phyloP scores from a whole-genome alignment of 2,329 filamentous ascomycete genomes.

The Fusarium sp. region DNA sequence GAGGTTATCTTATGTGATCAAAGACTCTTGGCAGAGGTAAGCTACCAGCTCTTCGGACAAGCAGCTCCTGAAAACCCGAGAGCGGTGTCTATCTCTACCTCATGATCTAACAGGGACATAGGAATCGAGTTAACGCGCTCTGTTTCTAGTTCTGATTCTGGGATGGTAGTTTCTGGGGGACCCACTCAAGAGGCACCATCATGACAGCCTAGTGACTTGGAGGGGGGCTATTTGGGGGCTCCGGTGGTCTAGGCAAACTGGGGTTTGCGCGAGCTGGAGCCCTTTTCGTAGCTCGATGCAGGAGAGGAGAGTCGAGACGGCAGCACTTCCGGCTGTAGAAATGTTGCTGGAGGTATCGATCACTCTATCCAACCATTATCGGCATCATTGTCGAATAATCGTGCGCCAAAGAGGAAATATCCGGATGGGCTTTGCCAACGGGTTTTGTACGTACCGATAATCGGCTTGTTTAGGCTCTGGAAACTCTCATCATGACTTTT shows the following conservation, averaged over 20 bases:
- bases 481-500: slow-evolving; percentile 26
- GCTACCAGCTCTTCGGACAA: not conserved
- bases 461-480: not conserved
- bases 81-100: not conserved
- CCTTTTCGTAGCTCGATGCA: slow-evolving; percentile 40
- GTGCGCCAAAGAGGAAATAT: slow-evolving; percentile 10
- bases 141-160: slow-evolving; percentile 8
- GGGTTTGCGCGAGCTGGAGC: slow-evolving; percentile 38
- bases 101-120: slow-evolving; percentile 6
- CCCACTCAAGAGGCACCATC: slow-evolving; percentile 33
- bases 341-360: slow-evolving; percentile 10
- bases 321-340: slow-evolving; percentile 35
- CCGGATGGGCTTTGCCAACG: not conserved
- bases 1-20: not conserved
- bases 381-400: not conserved
- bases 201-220: slow-evolving; percentile 27
- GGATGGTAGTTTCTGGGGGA: slow-evolving; percentile 15
- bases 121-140: not conserved
- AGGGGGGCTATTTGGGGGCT: slow-evolving; percentile 35
- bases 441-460: not conserved
- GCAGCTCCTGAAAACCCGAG: not conserved
- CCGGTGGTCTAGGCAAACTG: slow-evolving; percentile 43
- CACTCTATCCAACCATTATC: slow-evolving; percentile 7
- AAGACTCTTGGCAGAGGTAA: not conserved
- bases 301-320: slow-evolving; percentile 12